Conservation (phyloP, 1,139 yeast genomes). For the Debaryomycetaceae sp. region DNA sequence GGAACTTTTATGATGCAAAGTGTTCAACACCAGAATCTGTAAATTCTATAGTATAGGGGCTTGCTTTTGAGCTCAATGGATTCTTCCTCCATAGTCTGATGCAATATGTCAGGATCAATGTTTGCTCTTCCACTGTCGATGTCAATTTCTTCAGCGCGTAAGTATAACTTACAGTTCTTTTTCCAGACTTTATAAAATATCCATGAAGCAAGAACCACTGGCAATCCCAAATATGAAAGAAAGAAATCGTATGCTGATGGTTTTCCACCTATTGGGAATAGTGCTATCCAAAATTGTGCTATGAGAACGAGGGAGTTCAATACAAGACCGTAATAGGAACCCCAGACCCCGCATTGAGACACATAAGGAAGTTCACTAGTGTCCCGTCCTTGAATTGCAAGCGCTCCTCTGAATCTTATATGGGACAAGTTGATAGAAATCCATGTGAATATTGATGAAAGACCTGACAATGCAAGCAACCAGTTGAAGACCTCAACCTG, state of each 20-base stretch:
- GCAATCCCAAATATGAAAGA: slow-evolving; percentile 29
- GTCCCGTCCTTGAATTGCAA: slow-evolving; percentile 21
- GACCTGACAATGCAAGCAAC: slow-evolving; percentile 22
- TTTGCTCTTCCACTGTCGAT: slow-evolving; percentile 43
- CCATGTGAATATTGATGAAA: slow-evolving; percentile 22
- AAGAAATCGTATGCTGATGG: slow-evolving; percentile 29
- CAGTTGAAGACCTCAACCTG: slow-evolving; percentile 19
- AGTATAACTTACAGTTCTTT: slow-evolving; percentile 21
- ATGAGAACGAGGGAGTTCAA: slow-evolving; percentile 24
- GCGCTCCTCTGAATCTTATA: slow-evolving; percentile 28
- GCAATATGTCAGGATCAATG: slow-evolving; percentile 38
- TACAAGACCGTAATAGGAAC: slow-evolving; percentile 31
- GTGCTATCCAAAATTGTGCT: slow-evolving; percentile 39
- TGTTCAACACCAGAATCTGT: slow-evolving; percentile 30
- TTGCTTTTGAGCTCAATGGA: slow-evolving; percentile 27
- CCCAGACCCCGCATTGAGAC: slow-evolving; percentile 8
- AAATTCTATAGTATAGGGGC: slow-evolving; percentile 27
- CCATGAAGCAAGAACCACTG: slow-evolving; percentile 21
- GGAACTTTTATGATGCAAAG: neutral
- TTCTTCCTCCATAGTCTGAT: slow-evolving; percentile 41
- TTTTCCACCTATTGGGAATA: slow-evolving; percentile 30
- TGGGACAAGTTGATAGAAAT: slow-evolving; percentile 30
- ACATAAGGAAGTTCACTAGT: slow-evolving; percentile 26
- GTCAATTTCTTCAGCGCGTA: slow-evolving; percentile 33
- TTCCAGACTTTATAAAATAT: slow-evolving; percentile 33